Conservation (phyloP, 2,329 filamentous ascomycete species). For the Macrophomina phaseolina region DNA sequence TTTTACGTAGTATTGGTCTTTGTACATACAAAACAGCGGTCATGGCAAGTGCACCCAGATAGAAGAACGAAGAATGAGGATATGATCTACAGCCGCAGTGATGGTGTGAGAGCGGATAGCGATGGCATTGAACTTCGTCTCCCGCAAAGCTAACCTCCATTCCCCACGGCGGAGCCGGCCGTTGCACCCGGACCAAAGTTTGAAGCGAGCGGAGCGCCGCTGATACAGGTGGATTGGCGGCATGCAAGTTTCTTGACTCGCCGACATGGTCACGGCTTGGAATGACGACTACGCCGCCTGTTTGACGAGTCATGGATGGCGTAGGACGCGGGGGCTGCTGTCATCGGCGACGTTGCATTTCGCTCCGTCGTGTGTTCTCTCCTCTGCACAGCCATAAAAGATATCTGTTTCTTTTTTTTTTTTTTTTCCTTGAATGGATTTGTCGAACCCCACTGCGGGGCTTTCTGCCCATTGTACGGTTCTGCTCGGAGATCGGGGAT, state of each 20-base stretch:
- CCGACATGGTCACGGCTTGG: not conserved
- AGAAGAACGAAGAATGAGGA: not conserved
- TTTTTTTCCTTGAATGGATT: not conserved
- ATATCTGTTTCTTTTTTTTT: not conserved
- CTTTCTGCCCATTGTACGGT: not conserved
- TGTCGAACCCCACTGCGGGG: not conserved
- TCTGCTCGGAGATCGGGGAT: no score
- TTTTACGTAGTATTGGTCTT: not conserved
- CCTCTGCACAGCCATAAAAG: not conserved
- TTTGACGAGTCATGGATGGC: not conserved
- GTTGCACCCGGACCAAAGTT: not conserved
- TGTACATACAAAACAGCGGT: not conserved
- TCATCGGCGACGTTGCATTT: not conserved
- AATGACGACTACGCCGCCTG: not conserved
- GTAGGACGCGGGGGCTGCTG: not conserved
- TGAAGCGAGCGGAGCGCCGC: not conserved
- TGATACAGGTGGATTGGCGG: not conserved
- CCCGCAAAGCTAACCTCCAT: not conserved
- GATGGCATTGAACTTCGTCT: not conserved
- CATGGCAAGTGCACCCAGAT: not conserved
- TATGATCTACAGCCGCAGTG: not conserved
- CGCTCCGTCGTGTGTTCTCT: not conserved
- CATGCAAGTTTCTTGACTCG: not conserved
- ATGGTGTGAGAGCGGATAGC: not conserved
- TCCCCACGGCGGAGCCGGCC: constrained; percentile 1